Evolutionary conservation across 2,329 filamentous ascomycete genomes (phyloP), one percentile per base, ranked within the genome.

Genomic region (Diplocarpon mali): DNA sequence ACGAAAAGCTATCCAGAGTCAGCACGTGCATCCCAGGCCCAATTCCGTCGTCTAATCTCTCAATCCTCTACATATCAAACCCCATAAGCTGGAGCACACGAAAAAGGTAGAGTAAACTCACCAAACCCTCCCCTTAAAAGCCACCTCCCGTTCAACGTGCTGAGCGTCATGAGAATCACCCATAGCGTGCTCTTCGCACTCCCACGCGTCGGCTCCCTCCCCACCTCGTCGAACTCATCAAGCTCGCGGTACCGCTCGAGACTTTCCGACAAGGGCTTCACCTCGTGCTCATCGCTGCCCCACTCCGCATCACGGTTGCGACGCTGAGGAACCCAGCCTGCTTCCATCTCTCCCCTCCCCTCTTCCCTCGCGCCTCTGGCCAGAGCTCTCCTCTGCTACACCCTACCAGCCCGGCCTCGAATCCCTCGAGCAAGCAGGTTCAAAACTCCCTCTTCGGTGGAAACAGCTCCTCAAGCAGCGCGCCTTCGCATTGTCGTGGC

Each of bases 111-210:
- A 37, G 16, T 9, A 35, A 30, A 55, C 57, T 51, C 47, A 59
- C 57, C 48, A 56, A 58, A 58, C 37, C 44, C 46, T 35, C 40
- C 46, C 10, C 45, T 55, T 44, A 60, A 47, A 12, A 58, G 16
- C 40, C 50, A 53, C 46, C 57, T 51, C 38, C 46, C 53, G 29
- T 41, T 40, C 27, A 57, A 34, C 32, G 53, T 58, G 15, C 49
- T 49, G 20, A 44, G 45, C 14, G 48, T 44, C 32, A 40, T 46
- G 20, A 56, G 40, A 15, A 51, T 31, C 24, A 54, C 40, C 53
- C 54, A 58, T 16, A 53, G 8, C 27, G 29, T 42, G 4, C 49
- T 45, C 43, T 46, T 54, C 5, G 50, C 31, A 42, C 48, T 51
- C 34, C 42, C 31, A 27, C 30, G 24, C 20, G 20, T 15, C 20